Percentiles rank a stretch among this genome's conserved stretches.
Conservation (phyloP, 345 rosid species). For the Atalantia buxifolia region DNA sequence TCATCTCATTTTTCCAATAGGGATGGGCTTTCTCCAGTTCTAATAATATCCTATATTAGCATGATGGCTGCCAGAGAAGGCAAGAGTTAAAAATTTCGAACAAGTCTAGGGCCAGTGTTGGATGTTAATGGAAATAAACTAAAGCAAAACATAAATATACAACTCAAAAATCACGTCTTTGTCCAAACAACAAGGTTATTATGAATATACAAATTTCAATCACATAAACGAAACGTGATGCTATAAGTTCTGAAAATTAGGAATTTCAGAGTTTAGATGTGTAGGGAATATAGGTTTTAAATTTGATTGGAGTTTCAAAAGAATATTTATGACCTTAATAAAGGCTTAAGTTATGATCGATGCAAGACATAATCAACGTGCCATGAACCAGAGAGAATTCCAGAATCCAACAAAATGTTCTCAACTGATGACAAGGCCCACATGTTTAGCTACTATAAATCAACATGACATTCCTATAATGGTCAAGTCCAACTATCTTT, state of each 20-base stretch:
- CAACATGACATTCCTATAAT: not conserved
- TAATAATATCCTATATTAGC: not conserved
- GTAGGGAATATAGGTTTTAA: not conserved
- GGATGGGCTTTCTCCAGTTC: not conserved
- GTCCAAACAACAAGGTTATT: not conserved
- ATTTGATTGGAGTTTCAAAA: not conserved
- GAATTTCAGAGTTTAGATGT: too few species aligned
- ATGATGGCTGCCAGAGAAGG: not conserved
- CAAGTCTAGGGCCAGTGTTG: not conserved
- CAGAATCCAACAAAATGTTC: not conserved
- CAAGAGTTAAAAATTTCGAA: not conserved
- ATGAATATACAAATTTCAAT: not conserved
- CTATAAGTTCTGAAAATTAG: not conserved
- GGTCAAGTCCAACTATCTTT: not conserved
- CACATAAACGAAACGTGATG: too few species aligned
- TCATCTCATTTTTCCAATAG: not conserved
- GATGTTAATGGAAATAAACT: not conserved
- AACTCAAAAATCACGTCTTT: not conserved
- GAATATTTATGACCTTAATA: not conserved
- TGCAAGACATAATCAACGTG: not conserved
- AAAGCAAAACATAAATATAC: not conserved
- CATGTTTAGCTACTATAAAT: not conserved
- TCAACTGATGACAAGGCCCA: not conserved
- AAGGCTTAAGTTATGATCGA: not conserved
- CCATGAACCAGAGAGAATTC: not conserved